These are phyloP conservation scores for Leccinum sublutescens DNA, from an alignment of 768 basidiomycete genomes.

Conservation along the genomic window DNA sequence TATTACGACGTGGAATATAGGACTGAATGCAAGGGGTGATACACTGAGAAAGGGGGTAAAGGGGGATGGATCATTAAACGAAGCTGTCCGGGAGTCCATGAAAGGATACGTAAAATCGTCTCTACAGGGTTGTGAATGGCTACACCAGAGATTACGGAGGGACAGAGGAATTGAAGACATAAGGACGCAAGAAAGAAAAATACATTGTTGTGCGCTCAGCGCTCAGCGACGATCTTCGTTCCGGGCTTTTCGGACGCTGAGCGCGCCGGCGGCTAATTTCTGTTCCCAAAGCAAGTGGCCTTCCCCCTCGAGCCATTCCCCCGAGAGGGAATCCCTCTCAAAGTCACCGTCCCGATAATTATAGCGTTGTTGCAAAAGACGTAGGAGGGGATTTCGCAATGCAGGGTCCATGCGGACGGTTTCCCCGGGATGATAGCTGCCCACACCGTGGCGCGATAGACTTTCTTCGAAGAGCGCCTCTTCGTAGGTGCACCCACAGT, in stretches of 20 bases:
- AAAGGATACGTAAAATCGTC: conserved; percentile 25
- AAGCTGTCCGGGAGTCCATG: conserved; percentile 17
- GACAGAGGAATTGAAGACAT: background rate
- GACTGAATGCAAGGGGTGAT: conserved; percentile 18
- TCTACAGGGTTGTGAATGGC: conserved; percentile 9
- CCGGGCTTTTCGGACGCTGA: conserved; percentile 36
- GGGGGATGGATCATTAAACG: conserved; percentile 17
- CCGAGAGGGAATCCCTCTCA: conserved; percentile 62
- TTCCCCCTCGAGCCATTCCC: conserved; percentile 69
- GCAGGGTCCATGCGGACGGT: conserved; percentile 88
- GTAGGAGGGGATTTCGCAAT: conserved; percentile 75
- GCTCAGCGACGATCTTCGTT: conserved; percentile 39
- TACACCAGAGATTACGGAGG: conserved; percentile 10
- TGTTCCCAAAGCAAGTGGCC: conserved; percentile 64
- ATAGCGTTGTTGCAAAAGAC: conserved; percentile 68
- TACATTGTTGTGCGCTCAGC: conserved; percentile 2
- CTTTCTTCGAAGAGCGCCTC: conserved; percentile 88
- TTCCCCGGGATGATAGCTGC: conserved; percentile 82
- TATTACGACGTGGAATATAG: conserved; percentile 24
- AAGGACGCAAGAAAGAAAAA: background rate
- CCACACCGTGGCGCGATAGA: conserved; percentile 73
- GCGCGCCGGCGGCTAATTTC: conserved; percentile 41
- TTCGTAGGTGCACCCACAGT: conserved; percentile 83
- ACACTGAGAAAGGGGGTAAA: conserved; percentile 14
- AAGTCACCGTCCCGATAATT: conserved; percentile 85